Conservation (phyloP, 805 yeast species). For the Dipodascus albidus region DNA sequence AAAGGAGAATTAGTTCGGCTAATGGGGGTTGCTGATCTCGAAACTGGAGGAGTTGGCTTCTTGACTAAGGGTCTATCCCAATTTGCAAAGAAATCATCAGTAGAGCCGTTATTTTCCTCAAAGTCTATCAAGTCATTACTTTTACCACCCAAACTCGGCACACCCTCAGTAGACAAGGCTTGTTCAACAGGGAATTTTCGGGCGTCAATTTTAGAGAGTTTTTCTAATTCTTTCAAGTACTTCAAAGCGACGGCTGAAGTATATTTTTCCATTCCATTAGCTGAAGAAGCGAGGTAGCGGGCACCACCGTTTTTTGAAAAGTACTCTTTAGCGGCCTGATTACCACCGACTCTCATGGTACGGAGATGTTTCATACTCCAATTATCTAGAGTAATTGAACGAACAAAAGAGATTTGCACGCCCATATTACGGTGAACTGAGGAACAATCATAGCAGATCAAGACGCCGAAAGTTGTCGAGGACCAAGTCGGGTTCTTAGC, state of each 20-base stretch:
- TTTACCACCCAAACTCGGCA: constrained; percentile 14
- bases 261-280: constrained; percentile 68
- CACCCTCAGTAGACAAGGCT: constrained; percentile 41
- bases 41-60: constrained; percentile 33
- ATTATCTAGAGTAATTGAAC: constrained; percentile 82
- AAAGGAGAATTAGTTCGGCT: constrained; percentile 13
- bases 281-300: constrained; percentile 42
- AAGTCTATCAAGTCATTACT: constrained; percentile 14
- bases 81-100: constrained; percentile 81
- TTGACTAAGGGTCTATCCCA: constrained; percentile 70
- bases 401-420: constrained; percentile 91
- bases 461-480: constrained; percentile 89
- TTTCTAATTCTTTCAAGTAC: constrained; percentile 70
- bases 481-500: constrained; percentile 98
- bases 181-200: constrained; percentile 60
- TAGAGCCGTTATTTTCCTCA: constrained; percentile 12
- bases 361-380: constrained; percentile 90
- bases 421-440: constrained; percentile 94
- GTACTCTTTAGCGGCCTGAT: constrained; percentile 73
- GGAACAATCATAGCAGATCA: constrained; percentile 88
- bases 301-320: constrained; percentile 81
- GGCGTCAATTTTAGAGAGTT: constrained; percentile 56
- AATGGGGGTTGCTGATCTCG: constrained; percentile 25
- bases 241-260: constrained; percentile 67
- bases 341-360: constrained; percentile 90